Evolutionary conservation across 129 eudicot genomes (phyloP).

Genomic region (Pseudognaphalium luteoalbum): DNA sequence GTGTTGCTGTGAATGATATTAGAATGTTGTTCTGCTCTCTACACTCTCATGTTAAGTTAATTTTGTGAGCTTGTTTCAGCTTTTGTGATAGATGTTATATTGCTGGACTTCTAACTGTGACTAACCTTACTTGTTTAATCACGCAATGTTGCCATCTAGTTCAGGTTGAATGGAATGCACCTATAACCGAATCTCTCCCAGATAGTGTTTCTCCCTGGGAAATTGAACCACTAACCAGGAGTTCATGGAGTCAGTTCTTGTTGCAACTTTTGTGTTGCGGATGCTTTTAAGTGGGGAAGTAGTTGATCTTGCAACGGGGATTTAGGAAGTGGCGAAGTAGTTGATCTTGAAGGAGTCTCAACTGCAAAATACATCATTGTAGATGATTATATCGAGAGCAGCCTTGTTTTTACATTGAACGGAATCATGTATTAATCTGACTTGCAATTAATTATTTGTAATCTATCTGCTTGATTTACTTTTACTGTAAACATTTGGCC

Average conservation of each 20-base stretch:
- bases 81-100: not conserved
- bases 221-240: not conserved
- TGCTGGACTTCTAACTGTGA: not conserved
- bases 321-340: not conserved
- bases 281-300: too few relatives aligned
- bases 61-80: not conserved
- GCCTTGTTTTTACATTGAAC: not conserved
- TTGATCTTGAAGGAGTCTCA: not conserved
- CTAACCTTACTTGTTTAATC: not conserved
- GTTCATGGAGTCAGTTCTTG: not conserved
- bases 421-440: too few relatives aligned
- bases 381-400: constrained; percentile 3
- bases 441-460: not conserved
- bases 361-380: too few relatives aligned
- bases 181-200: not conserved
- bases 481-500: too few relatives aligned
- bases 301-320: not conserved
- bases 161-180: constrained; percentile 1
- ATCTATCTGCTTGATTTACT: not conserved
- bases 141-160: not conserved
- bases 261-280: too few relatives aligned
- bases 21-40: not conserved
- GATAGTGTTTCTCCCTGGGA: not conserved
- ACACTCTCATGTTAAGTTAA: not conserved
- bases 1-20: not conserved